phyloP scores from a whole-genome alignment of 2,329 filamentous ascomycete species.

The Paecilomyces niveus region DNA sequence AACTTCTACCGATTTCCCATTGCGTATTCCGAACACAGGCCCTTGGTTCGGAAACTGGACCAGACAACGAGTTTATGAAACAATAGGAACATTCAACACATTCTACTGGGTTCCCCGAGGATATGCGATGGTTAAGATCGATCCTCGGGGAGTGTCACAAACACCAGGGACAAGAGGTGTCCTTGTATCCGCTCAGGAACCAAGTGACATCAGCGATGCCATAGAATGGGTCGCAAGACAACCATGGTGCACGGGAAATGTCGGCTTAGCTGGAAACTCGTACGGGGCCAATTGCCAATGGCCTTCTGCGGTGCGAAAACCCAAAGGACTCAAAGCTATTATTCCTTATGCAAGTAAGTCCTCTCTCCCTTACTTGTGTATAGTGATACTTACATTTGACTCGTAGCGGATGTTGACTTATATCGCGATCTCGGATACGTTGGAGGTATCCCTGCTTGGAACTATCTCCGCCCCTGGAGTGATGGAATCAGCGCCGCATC shows the following conservation, averaged over 20 bases:
- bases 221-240: not conserved
- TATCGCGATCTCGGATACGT: not conserved
- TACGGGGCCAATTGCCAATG: not conserved
- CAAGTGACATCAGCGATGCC: not conserved
- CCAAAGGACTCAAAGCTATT: no score
- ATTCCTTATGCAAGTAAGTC: conserved; percentile 1
- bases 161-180: not conserved
- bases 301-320: not conserved
- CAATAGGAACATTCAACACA: not conserved
- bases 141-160: not conserved
- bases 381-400: not conserved
- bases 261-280: not conserved
- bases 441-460: not conserved
- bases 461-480: not conserved
- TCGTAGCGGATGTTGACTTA: not conserved
- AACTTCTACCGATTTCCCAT: not conserved
- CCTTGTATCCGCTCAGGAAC: not conserved
- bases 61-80: not conserved
- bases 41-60: not conserved
- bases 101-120: not conserved
- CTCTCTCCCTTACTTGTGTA: not conserved
- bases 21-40: not conserved
- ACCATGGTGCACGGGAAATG: not conserved
- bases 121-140: conserved; percentile 1
- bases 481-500: not conserved